phyloP scores from a whole-genome alignment of 2,329 filamentous ascomycete genomes.

The Hymenoscyphus occultus region DNA sequence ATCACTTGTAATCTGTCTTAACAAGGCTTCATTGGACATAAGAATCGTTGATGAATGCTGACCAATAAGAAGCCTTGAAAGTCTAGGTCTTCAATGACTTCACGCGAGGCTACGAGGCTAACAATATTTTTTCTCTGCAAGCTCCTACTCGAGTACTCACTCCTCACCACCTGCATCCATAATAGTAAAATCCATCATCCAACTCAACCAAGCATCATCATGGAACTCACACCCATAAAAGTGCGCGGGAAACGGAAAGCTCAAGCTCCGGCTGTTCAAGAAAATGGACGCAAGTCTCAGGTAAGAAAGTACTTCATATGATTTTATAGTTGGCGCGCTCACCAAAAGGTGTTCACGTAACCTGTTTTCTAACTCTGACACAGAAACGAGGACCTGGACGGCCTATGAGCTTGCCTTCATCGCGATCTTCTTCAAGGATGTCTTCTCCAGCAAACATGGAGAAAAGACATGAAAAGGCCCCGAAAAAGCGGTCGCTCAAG shows the following conservation, averaged over 20 bases:
- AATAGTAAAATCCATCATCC: background rate
- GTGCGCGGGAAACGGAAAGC: conserved; percentile 32
- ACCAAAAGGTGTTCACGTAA: too few species aligned
- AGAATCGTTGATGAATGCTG: background rate
- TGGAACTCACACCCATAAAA: conserved; percentile 34
- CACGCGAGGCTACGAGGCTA: background rate
- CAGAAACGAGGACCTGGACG: conserved; percentile 8
- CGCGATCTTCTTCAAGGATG: background rate
- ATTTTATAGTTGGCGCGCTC: too few species aligned
- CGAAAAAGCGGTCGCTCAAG: conserved; percentile 24
- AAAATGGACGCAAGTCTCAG: background rate
- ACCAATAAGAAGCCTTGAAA: background rate
- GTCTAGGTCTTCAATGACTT: background rate
- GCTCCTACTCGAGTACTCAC: background rate
- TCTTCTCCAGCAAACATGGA: background rate
- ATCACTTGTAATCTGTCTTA: too few species aligned
- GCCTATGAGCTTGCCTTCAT: conserved; percentile 19
- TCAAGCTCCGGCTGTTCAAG: background rate
- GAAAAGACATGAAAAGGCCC: conserved; percentile 3
- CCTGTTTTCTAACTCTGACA: background rate
- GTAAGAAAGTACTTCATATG: background rate
- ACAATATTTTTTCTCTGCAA: background rate
- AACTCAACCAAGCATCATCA: conserved; percentile 7
- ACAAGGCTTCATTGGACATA: too few species aligned
- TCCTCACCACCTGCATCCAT: background rate